Base-by-base conservation (phyloP, 441 rosid genomes). In the Arabidopsis lyrata region DNA sequence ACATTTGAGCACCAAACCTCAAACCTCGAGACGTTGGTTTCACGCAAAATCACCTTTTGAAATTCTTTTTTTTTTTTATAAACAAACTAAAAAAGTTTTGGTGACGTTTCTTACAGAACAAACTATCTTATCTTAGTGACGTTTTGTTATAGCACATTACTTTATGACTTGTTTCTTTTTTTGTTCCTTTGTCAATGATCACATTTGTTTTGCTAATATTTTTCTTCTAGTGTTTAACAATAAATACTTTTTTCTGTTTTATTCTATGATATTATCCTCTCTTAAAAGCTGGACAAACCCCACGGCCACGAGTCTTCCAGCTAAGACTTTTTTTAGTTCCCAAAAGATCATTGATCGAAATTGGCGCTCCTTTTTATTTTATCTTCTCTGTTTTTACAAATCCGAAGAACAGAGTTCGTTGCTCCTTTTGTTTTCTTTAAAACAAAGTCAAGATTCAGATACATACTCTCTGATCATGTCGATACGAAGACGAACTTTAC, bases 401-500 rank as follows among this genome's bases (percentile, higher is more conserved):
- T 64, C 34, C 22, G 4, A 52, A 63, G 16, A 32, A 76, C 50
- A 44, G 74, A 60, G 48, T 27, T 59, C 39, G 1, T n/a, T 50
- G 8, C 45, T 56, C 18, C 6, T 66, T 5, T 29, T n/a, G n/a
- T n/a, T n/a, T 3, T 4, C 34, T n/a, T 4, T 2, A 35, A 20
- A 41, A 18, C 8, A 16, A 42, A 18, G 20, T 36, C 49, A 70
- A 70, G 50, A 48, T 34, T 70, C 22, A 53, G 38, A 61, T 41
- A 38, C 32, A 35, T 31, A 60, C 47, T 58, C 47, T 58, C 32
- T 44, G 18, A 74, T 79, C 82, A 91, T 91, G 98, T 83, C 92
- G 66, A 52, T 55, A 59, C 90, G 94, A 56, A 84, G 91, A 73
- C 84, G 97, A 78, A 88, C 96, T 62, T 81, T 94, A 92, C 94